phyloP scores from a whole-genome alignment of 2,329 filamentous ascomycete genomes.

The Aspergillus jensenii region DNA sequence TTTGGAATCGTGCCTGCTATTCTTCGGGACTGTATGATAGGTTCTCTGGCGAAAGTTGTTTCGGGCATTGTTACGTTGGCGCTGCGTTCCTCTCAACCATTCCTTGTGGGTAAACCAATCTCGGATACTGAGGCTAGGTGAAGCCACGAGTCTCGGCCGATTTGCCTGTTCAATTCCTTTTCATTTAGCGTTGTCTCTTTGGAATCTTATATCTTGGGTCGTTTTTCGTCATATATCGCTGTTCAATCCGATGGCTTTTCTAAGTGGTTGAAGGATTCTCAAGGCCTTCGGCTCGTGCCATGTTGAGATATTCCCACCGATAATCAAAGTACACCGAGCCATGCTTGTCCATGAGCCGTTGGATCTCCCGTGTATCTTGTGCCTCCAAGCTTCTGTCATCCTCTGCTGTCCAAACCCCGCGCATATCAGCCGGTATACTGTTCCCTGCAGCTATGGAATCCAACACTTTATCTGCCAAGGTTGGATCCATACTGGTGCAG shows the following conservation, averaged over 20 bases:
- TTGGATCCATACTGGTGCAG: conserved; percentile 42
- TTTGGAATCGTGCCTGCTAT: neutral
- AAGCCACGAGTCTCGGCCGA: neutral
- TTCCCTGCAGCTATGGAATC: conserved; percentile 30
- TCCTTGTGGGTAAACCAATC: neutral
- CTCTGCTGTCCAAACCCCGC: conserved; percentile 48
- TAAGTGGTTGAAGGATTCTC: conserved; percentile 5
- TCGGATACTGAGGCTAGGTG: neutral
- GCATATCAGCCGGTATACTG: conserved; percentile 40
- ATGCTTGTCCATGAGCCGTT: conserved; percentile 44
- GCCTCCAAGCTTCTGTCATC: conserved; percentile 44
- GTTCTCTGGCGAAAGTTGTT: conserved; percentile 5
- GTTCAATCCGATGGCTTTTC: conserved; percentile 3
- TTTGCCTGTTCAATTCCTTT: neutral
- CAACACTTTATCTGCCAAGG: conserved; percentile 39
- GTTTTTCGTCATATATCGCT: neutral
- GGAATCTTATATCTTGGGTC: neutral
- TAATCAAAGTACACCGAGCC: conserved; percentile 36
- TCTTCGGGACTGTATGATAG: conserved; percentile 9
- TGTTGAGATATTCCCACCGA: conserved; percentile 39
- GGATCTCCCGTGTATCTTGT: conserved; percentile 32
- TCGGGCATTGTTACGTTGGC: neutral
- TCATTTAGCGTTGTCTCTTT: neutral
- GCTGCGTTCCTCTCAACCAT: neutral
- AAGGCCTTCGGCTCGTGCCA: conserved; percentile 25